Conservation (phyloP, 805 yeast species). For the Candida adriatica region DNA sequence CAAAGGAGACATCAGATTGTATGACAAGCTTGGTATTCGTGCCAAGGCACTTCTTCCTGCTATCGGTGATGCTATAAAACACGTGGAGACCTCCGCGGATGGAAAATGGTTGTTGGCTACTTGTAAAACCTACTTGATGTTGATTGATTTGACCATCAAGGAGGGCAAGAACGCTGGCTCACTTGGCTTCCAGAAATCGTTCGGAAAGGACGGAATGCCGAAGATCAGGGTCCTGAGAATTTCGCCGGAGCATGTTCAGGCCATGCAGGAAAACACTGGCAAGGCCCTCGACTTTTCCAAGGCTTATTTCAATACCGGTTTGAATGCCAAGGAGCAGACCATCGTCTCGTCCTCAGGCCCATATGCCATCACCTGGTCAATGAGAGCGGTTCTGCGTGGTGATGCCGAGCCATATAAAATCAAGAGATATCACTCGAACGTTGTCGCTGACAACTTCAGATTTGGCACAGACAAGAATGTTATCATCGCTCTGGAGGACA, state of each 20-base stretch:
- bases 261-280: constrained; percentile 44
- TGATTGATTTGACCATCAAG: constrained; percentile 60
- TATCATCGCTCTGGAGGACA: constrained; percentile 67
- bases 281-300: constrained; percentile 52
- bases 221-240: constrained; percentile 61
- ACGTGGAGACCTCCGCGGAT: constrained; percentile 66
- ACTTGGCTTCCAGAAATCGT: constrained; percentile 58
- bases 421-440: constrained; percentile 50
- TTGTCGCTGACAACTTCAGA: constrained; percentile 73
- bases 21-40: constrained; percentile 61
- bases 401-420: constrained; percentile 54
- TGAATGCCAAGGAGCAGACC: constrained; percentile 56
- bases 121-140: constrained; percentile 60
- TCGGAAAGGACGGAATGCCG: constrained; percentile 60
- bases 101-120: constrained; percentile 83
- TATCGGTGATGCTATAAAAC: constrained; percentile 65
- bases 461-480: constrained; percentile 67
- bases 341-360: constrained; percentile 80
- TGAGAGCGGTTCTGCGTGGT: constrained; percentile 50
- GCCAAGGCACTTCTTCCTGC: constrained; percentile 82
- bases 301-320: constrained; percentile 73
- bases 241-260: constrained; percentile 65
- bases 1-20: constrained; percentile 71
- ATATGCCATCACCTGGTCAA: constrained; percentile 74
- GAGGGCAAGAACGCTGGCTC: constrained; percentile 53